These are phyloP conservation scores for Pisolithus orientalis DNA, from an alignment of 768 basidiomycete genomes.

Conservation along the genomic window DNA sequence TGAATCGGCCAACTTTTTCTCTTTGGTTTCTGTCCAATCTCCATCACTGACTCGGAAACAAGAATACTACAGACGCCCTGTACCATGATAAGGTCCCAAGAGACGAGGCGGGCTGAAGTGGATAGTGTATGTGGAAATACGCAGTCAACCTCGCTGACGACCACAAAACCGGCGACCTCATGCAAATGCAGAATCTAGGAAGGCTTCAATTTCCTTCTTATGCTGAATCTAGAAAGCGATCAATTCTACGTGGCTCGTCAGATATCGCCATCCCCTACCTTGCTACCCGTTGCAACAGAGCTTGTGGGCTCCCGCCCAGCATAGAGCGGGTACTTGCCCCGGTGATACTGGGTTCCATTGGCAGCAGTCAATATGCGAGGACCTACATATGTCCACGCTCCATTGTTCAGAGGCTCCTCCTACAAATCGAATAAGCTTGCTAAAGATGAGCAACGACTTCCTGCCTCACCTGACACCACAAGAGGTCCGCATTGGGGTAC, in stretches of 20 bases:
- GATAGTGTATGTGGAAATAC: too few species aligned
- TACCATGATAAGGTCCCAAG: too few species aligned
- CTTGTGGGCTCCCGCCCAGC: conserved; percentile 90
- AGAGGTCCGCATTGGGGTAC: conserved; percentile 89
- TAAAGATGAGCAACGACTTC: background rate
- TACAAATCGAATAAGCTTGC: conserved; percentile 19
- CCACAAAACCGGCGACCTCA: background rate
- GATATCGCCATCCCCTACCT: conserved; percentile 40
- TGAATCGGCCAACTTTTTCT: conserved; percentile 8
- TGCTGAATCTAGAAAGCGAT: conserved; percentile 54
- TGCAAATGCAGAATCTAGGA: conserved; percentile 57
- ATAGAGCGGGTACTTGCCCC: conserved; percentile 84
- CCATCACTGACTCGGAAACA: too few species aligned
- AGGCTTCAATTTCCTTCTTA: conserved; percentile 85
- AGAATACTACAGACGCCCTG: too few species aligned
- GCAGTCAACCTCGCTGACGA: too few species aligned
- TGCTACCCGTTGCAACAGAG: conserved; percentile 89
- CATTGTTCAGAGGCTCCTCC: conserved; percentile 97
- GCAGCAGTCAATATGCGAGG: conserved; percentile 93
- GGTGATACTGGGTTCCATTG: conserved; percentile 84
- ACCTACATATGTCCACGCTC: conserved; percentile 94
- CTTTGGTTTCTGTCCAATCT: too few species aligned
- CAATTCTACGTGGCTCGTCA: conserved; percentile 1
- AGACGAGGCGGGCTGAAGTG: too few species aligned
- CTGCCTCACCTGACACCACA: conserved; percentile 78